Conservation (phyloP, 192 early-diverging fungal genomes). For the Obelidium mucronatum region DNA sequence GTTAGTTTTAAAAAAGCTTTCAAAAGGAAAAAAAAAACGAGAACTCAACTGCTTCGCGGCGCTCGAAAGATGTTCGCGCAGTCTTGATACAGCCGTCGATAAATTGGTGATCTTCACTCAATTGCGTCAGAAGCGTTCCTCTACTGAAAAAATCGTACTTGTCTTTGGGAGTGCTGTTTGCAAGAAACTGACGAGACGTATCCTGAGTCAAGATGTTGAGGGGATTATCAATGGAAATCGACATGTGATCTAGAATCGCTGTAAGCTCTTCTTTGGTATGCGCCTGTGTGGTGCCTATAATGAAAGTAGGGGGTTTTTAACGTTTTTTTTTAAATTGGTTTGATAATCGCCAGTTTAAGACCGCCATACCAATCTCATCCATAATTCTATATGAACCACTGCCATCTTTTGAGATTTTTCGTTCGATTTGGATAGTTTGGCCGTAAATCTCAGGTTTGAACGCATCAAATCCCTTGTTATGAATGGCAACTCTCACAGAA, state of each 20-base stretch:
- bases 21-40: too few relatives aligned
- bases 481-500: slow-evolving; percentile 73
- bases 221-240: slow-evolving; percentile 92
- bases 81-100: slow-evolving; percentile 37
- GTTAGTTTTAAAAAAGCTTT: too few relatives aligned
- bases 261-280: slow-evolving; percentile 80
- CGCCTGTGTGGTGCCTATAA: slow-evolving; percentile 38
- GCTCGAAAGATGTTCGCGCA: background rate
- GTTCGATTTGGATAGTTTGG: slow-evolving; percentile 81
- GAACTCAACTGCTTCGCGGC: background rate
- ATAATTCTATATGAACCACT: slow-evolving; percentile 81
- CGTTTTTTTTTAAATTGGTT: too few relatives aligned
- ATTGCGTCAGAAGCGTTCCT: slow-evolving; percentile 85
- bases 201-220: slow-evolving; percentile 96
- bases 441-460: slow-evolving; percentile 85
- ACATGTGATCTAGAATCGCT: slow-evolving; percentile 86
- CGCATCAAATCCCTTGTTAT: slow-evolving; percentile 86
- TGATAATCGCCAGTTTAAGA: too few relatives aligned
- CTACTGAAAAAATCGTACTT: slow-evolving; percentile 94
- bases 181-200: slow-evolving; percentile 88
- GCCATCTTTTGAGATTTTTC: slow-evolving; percentile 71
- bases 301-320: too few relatives aligned
- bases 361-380: slow-evolving; percentile 58
- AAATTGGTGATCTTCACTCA: slow-evolving; percentile 80
- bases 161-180: slow-evolving; percentile 78